A percentile compares a stretch with the other conserved stretches of the same genome.
These are phyloP conservation scores for Actinomortierella wolfii DNA, from an alignment of 371 early-diverging fungal genomes.

Conservation along the genomic window DNA sequence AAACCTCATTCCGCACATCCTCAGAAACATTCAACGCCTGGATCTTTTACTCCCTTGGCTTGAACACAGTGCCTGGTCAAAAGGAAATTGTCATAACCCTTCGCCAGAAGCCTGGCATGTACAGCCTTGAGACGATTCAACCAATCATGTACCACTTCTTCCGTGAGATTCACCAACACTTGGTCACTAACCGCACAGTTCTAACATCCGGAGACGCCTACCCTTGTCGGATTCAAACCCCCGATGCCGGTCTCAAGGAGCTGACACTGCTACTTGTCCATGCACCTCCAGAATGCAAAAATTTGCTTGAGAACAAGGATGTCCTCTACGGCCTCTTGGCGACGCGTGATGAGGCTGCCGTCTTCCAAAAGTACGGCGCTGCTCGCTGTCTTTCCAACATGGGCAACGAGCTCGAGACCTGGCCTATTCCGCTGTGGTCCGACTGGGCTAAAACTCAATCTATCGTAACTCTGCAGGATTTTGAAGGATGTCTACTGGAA, in stretches of 20 bases:
- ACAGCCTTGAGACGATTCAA: constrained; percentile 25
- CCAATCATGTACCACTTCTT: constrained; percentile 34
- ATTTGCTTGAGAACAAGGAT: constrained; percentile 31
- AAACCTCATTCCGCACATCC: constrained; percentile 34
- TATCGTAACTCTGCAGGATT: constrained; percentile 17
- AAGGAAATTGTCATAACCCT: constrained; percentile 41
- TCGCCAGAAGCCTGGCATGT: constrained; percentile 28
- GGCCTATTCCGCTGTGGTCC: constrained; percentile 45
- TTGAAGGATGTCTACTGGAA: constrained; percentile 31
- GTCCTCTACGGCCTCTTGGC: constrained; percentile 40
- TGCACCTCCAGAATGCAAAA: constrained; percentile 34
- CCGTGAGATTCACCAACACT: constrained; percentile 24
- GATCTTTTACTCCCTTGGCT: constrained; percentile 37
- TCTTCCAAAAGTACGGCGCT: constrained; percentile 37
- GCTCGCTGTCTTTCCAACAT: constrained; percentile 40
- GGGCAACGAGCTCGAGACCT: constrained; percentile 43
- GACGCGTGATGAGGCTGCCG: constrained; percentile 34
- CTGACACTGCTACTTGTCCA: constrained; percentile 25
- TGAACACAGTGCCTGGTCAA: constrained; percentile 23
- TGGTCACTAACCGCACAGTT: constrained; percentile 2
- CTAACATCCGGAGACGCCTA: constrained; percentile 26
- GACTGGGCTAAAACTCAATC: constrained; percentile 33
- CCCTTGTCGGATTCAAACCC: constrained; percentile 29
- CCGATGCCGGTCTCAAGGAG: constrained; percentile 21
- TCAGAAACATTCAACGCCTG: constrained; percentile 35